These are phyloP conservation scores for Cladobotryum mycophilum DNA, from an alignment of 2,329 filamentous ascomycete species.

Conservation along the genomic window DNA sequence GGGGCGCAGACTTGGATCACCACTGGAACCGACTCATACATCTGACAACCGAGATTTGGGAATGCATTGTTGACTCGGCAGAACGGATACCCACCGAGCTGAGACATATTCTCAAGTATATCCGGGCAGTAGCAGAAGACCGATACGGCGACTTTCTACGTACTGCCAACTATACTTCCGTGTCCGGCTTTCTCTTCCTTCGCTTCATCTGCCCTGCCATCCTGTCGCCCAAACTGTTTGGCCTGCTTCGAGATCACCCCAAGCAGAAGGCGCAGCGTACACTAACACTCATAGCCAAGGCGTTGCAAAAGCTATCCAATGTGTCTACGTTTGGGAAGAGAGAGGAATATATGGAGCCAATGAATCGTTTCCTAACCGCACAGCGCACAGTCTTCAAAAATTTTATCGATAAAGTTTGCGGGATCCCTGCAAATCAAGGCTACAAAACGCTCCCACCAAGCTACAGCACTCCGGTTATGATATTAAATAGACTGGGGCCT, in stretches of 20 bases:
- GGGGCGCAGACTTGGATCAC: conserved; percentile 64
- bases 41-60: conserved; percentile 79
- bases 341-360: conserved; percentile 98
- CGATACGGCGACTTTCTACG: conserved; percentile 89
- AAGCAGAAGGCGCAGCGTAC: conserved; percentile 78
- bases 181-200: conserved; percentile 89
- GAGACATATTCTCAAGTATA: conserved; percentile 80
- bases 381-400: conserved; percentile 77
- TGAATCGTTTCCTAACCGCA: conserved; percentile 78
- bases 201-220: conserved; percentile 97
- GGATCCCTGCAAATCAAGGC: conserved; percentile 67
- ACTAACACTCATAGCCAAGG: conserved; percentile 86
- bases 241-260: conserved; percentile 75
- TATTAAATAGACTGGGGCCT: conserved; percentile 72
- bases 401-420: conserved; percentile 82
- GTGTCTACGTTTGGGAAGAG: conserved; percentile 88
- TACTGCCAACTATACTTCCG: conserved; percentile 86
- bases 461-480: conserved; percentile 89
- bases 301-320: conserved; percentile 83
- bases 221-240: conserved; percentile 89
- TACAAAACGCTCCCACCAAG: conserved; percentile 65
- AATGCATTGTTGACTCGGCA: conserved; percentile 70
- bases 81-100: conserved; percentile 73
- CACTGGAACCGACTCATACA: conserved; percentile 76
- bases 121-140: conserved; percentile 87